Percentiles rank a stretch among this genome's conserved stretches.
These are phyloP conservation scores for Prunus mume DNA, from an alignment of 306 rosid genomes.

Conservation along the genomic window DNA sequence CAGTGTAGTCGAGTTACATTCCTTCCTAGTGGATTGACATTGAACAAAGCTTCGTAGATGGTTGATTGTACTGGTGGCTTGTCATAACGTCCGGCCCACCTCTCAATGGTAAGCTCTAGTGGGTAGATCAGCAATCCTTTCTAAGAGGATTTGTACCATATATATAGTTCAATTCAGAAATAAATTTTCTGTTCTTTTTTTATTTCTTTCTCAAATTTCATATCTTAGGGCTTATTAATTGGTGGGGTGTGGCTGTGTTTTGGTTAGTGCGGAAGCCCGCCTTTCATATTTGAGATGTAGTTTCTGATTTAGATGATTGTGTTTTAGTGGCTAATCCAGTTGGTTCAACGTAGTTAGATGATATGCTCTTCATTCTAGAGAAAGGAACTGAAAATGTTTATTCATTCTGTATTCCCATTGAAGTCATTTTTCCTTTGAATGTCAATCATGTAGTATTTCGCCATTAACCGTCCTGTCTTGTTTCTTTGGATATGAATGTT, in stretches of 20 bases:
- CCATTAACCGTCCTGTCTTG: not conserved
- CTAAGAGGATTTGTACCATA: slow-evolving; percentile 85
- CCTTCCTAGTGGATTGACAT: slow-evolving; percentile 57
- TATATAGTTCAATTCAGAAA: slow-evolving; percentile 93
- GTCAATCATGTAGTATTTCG: not conserved
- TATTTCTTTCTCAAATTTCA: slow-evolving; percentile 32
- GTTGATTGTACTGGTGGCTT: slow-evolving; percentile 48
- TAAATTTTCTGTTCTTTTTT: slow-evolving; percentile 48
- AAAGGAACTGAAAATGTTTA: slow-evolving; percentile 44
- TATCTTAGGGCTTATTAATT: slow-evolving; percentile 57
- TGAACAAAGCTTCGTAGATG: slow-evolving; percentile 69
- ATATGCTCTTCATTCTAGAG: slow-evolving; percentile 49
- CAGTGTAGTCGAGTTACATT: slow-evolving; percentile 70
- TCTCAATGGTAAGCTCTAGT: slow-evolving; percentile 55
- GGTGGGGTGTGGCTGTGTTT: slow-evolving; percentile 84
- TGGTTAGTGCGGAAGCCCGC: slow-evolving; percentile 82
- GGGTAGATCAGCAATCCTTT: slow-evolving; percentile 72
- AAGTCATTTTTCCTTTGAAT: not conserved
- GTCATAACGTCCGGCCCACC: slow-evolving; percentile 41
- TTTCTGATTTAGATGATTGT: slow-evolving; percentile 63
- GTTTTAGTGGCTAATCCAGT: slow-evolving; percentile 61
- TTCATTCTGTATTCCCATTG: slow-evolving; percentile 44
- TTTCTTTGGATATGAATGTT: not conserved
- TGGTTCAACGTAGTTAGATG: slow-evolving; percentile 52
- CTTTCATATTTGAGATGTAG: slow-evolving; percentile 76